Conservation (phyloP, 345 rosid genomes). For the Camelina laxa region DNA sequence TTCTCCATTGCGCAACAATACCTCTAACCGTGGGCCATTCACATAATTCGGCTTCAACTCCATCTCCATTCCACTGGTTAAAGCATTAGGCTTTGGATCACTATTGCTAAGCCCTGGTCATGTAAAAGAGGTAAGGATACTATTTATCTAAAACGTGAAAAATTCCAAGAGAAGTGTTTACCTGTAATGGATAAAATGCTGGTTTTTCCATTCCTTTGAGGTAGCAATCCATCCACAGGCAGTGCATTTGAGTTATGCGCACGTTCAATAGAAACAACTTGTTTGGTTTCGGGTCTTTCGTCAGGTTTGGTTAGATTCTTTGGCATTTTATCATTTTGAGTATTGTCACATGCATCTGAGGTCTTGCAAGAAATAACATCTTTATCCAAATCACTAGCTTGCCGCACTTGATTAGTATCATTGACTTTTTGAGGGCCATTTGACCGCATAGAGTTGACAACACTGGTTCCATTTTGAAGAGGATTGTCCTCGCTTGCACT, state of each 20-base stretch:
- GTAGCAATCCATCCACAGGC: constrained; percentile 37
- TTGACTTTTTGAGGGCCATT: constrained; percentile 61
- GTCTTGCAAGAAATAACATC: constrained; percentile 23
- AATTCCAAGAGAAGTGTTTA: constrained; percentile 23
- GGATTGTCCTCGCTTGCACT: constrained; percentile 66
- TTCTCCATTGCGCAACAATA: constrained; percentile 34
- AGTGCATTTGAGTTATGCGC: constrained; percentile 14
- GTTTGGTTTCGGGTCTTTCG: constrained; percentile 20
- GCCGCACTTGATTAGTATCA: constrained; percentile 60
- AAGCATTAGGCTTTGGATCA: constrained; percentile 58
- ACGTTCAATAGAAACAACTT: constrained; percentile 31
- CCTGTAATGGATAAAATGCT: constrained; percentile 22
- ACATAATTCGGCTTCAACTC: constrained; percentile 62
- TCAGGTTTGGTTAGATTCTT: constrained; percentile 26
- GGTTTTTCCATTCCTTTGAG: constrained; percentile 36
- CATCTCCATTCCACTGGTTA: constrained; percentile 52
- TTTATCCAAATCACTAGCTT: constrained; percentile 50
- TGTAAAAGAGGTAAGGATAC: constrained; percentile 43
- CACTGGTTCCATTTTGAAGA: constrained; percentile 51
- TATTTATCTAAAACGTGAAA: constrained; percentile 22
- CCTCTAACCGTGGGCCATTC: constrained; percentile 64
- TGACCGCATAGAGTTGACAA: constrained; percentile 53
- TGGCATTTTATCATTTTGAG: constrained; percentile 32
- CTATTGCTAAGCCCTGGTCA: constrained; percentile 61
- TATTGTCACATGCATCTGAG: constrained; percentile 34